phyloP scores from a whole-genome alignment of 768 basidiomycete species.

The Boletus sp. region DNA sequence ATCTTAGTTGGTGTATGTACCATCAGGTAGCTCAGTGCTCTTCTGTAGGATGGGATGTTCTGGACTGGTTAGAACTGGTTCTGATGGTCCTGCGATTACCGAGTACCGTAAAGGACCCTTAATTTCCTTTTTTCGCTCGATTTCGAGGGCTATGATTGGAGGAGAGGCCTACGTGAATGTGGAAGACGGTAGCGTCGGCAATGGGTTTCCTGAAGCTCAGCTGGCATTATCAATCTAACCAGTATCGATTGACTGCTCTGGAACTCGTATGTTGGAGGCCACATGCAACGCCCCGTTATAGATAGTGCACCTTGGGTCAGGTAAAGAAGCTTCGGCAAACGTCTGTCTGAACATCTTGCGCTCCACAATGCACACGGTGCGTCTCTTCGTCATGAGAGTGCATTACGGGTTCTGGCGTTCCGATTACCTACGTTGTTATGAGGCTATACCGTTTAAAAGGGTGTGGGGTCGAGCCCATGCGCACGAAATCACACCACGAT shows the following conservation, averaged over 20 bases:
- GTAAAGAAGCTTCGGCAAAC: slow-evolving; percentile 1
- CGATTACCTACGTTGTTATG: neutral
- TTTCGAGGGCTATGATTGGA: too few species aligned
- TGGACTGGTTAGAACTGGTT: too few species aligned
- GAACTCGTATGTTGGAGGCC: neutral
- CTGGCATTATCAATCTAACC: neutral
- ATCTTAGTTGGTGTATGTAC: too few species aligned
- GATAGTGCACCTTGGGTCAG: neutral
- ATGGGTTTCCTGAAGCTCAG: too few species aligned
- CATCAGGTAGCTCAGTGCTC: too few species aligned
- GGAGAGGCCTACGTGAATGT: too few species aligned
- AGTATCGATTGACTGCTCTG: too few species aligned
- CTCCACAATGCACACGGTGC: neutral
- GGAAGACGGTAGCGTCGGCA: too few species aligned
- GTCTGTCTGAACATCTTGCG: neutral
- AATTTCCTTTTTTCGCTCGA: too few species aligned
- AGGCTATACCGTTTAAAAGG: slow-evolving; percentile 15
- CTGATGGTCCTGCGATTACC: too few species aligned
- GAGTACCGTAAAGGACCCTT: too few species aligned
- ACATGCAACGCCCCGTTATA: neutral
- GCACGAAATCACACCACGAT: slow-evolving; percentile 4
- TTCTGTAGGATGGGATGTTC: too few species aligned
- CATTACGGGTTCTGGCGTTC: neutral
- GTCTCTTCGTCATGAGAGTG: neutral
- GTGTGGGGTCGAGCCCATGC: neutral